Base-by-base conservation (phyloP, 2,329 filamentous ascomycete genomes). In the Clarireedia sp. region DNA sequence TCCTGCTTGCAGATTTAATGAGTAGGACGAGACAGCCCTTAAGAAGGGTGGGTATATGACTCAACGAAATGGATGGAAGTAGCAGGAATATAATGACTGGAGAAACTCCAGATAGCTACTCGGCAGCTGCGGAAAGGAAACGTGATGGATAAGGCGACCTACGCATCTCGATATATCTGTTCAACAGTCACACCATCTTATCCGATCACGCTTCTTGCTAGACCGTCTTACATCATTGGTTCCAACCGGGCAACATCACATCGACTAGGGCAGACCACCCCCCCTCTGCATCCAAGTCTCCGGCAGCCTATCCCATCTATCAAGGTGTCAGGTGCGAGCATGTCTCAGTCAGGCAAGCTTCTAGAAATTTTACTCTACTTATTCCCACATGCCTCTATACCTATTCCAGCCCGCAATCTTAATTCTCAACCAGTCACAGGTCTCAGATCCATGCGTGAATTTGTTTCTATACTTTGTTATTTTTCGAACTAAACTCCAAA, bases 171-270 rank as follows among this genome's bases (percentile, higher is more conserved):
- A 33, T 33, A 33, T 33, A 12, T 33, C 29, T 33, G 12, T 9
- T 33, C 29, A 33, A 33, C 29, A 33, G 12, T 10, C 29, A 33
- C 29, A 33, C 29, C 10, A 33, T 12, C 29, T 33, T 33, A 33
- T 33, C 29, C 29, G 29, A 33, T 33, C 12, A 33, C 29, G 29
- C 29, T 33, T 33, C 10, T 33, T 33, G 12, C 29, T 33, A 47
- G 29, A 48, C n/a, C 2, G 8, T 29, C 36, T 54, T 48, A 48
- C 29, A 43, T 55, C 37, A 55, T 50, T 17, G 40, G 38, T 38
- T 21, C 26, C 7, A 44, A 40, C 48, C 16, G 21, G 46, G 40
- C 17, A 43, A 43, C 29, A 33, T 33, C 29, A 26, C 40, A 46
- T 52, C n/a, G 38, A 10, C 43, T 17, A 46, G 21, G 41, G 16